A percentile compares a stretch with the other conserved stretches of the same genome.
phyloP scores from a whole-genome alignment of 176 grass and related monocot genomes.

The Rhynchospora breviuscula region DNA sequence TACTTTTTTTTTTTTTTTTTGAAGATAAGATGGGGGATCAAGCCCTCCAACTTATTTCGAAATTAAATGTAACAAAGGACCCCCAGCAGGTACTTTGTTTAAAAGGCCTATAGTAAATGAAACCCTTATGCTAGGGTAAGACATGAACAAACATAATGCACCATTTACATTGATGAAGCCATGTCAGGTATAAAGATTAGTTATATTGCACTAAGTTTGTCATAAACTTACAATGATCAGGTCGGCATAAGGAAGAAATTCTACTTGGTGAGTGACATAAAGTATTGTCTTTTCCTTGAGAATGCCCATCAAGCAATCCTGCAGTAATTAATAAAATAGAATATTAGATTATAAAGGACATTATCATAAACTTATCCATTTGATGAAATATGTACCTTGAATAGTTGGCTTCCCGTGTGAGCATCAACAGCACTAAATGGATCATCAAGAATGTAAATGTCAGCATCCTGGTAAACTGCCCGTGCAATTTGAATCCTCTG shows the following conservation, averaged over 20 bases:
- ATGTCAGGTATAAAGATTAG: neutral
- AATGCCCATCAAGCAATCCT: conserved; percentile 90
- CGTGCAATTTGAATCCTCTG: conserved; percentile 95
- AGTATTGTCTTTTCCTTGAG: conserved; percentile 89
- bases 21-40: too few relatives aligned
- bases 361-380: conserved; percentile 9
- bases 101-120: neutral
- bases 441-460: conserved; percentile 94
- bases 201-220: neutral
- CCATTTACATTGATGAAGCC: neutral
- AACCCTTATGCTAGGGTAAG: neutral
- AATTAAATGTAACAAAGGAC: too few relatives aligned
- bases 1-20: too few relatives aligned
- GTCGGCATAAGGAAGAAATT: conserved; percentile 90
- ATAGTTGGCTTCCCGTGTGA: conserved; percentile 85
- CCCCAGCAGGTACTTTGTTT: too few relatives aligned
- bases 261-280: conserved; percentile 96
- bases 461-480: conserved; percentile 74
- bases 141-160: neutral
- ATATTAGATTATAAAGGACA: neutral
- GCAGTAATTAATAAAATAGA: conserved; percentile 21
- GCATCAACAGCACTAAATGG: conserved; percentile 97
- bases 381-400: conserved; percentile 53
- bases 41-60: too few relatives aligned
- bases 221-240: conserved; percentile 70